These are phyloP conservation scores for Skeletonema tropicum DNA, from an alignment of 108 stramenopile species.

Conservation along the genomic window DNA sequence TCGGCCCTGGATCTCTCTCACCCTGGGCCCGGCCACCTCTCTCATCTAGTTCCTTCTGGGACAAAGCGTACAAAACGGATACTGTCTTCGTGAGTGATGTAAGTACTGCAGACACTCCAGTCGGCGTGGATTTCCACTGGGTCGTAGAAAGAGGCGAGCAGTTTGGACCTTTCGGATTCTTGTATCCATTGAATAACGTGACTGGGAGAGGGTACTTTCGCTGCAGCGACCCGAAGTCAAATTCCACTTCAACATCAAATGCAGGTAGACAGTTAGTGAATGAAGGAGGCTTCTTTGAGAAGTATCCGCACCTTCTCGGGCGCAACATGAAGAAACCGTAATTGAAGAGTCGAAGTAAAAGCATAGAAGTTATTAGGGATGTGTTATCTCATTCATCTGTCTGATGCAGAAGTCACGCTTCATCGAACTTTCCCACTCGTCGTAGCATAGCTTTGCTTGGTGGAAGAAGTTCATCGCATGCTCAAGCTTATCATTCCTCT, in stretches of 20 bases:
- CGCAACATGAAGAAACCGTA: neutral
- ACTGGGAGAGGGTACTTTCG: conserved; percentile 4
- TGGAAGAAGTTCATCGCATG: neutral
- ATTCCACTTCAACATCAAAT: neutral
- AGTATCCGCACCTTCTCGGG: neutral
- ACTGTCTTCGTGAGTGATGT: neutral
- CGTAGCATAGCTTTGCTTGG: conserved; percentile 6
- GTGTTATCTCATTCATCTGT: neutral
- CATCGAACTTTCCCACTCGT: neutral
- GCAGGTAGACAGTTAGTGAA: neutral
- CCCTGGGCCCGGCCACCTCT: too few species aligned
- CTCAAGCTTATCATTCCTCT: neutral
- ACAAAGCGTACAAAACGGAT: neutral
- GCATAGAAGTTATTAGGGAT: too few species aligned
- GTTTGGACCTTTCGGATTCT: neutral
- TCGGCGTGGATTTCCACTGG: neutral
- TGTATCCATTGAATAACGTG: neutral
- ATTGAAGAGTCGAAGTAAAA: neutral
- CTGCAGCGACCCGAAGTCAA: neutral
- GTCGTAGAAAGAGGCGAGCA: neutral
- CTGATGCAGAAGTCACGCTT: conserved; percentile 2
- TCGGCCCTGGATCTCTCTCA: too few species aligned
- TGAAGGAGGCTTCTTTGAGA: neutral
- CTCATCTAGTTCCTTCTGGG: too few species aligned
- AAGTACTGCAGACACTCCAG: neutral